These are phyloP conservation scores for Volvox africanus DNA, from an alignment of 139 green algal genomes.

Conservation along the genomic window DNA sequence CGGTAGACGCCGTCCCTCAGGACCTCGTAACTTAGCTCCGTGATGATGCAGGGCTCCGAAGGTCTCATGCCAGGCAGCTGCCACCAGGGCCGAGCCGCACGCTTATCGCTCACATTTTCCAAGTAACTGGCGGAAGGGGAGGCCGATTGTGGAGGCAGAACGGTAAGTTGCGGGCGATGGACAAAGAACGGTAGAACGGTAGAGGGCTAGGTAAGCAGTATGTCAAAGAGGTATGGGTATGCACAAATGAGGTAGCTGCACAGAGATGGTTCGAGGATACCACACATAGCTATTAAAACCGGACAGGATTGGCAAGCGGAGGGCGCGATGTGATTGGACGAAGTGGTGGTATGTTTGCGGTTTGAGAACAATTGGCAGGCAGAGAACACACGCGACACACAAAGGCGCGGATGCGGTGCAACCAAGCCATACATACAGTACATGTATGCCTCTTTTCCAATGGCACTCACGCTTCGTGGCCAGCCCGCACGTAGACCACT, in stretches of 20 bases:
- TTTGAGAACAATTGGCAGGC: no score
- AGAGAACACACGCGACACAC: no score
- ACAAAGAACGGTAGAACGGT: background rate
- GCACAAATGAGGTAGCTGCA: background rate
- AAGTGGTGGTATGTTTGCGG: no score
- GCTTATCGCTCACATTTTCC: background rate
- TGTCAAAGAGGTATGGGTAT: background rate
- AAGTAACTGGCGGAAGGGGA: background rate
- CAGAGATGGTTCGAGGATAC: no score
- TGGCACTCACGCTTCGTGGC: constrained; percentile 46
- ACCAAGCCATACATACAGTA: background rate
- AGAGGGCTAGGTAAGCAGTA: background rate
- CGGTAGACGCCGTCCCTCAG: background rate
- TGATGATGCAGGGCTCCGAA: background rate
- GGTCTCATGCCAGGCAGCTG: constrained; percentile 8
- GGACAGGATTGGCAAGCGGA: no score
- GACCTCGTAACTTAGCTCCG: constrained; percentile 3
- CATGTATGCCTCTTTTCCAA: background rate
- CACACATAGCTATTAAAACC: no score
- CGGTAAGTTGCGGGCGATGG: background rate
- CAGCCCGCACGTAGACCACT: constrained; percentile 76
- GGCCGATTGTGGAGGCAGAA: background rate
- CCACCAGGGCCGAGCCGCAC: background rate
- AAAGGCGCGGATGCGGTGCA: no score
- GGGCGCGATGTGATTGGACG: no score